Base-by-base conservation (phyloP, 345 rosid species). In the Syzygium jambos region DNA sequence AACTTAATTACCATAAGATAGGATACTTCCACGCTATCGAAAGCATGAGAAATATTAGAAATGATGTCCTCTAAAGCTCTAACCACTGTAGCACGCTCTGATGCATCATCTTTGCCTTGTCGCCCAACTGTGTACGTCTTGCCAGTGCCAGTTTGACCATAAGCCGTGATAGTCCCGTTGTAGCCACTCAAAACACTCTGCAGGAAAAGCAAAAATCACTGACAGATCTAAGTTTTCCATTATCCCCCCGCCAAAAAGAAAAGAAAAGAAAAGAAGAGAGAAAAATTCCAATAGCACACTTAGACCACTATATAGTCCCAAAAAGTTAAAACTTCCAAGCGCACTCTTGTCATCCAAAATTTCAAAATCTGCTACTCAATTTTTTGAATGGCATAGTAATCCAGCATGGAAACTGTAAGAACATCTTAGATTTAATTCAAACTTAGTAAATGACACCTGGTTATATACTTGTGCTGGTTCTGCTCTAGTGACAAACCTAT, bases 81-180 rank as follows among this genome's bases (percentile, higher is more conserved):
- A 87, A 96, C 97, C 98, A 97, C 94, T 85, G 95, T 95, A 61
- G 98, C 98, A 90, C 98, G 98, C 93, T 97, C 95, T 49, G 98
- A 94, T 12, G 92, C 92, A 93, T 96, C 98, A 85, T 94, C 94
- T 91, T 95, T 95, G 63, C 98, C 98, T 68, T 96, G 90, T 88
- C 91, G 93, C 8, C 98, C 99, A 43, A 96, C 96, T 3, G 98
- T 96, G 89, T 95, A 95, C 63, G 99, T 97, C 91, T 97, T 97
- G 41, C 99, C 98, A 2, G 96, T 97, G 23, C 98, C 98, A 1
- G 98, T 97, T 93, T 97, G 99, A 88, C 99, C 99, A 19, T 97
- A 97, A 86, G 98, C 99, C 99, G 96, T 96, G 80, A 97, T 92
- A 7, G 99, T 97, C 85, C 98, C 99, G 90, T 97, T 97, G 89